Conservation (phyloP, 2,329 filamentous ascomycete species). For the Cladosporium oxysporum region DNA sequence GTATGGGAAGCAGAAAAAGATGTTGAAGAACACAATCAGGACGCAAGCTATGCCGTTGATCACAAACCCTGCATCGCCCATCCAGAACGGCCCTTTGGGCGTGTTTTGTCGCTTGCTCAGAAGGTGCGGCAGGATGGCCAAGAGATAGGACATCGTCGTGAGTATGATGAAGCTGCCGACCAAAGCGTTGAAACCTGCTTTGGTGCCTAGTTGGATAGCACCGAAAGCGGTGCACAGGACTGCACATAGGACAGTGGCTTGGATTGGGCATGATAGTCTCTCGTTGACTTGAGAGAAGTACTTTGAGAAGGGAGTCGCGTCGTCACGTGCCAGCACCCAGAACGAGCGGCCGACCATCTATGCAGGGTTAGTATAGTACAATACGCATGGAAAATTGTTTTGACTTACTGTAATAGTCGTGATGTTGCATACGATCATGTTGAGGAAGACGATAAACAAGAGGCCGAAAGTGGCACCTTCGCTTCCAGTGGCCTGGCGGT, state of each 20-base stretch:
- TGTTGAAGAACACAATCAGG: constrained; percentile 40
- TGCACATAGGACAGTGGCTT: constrained; percentile 58
- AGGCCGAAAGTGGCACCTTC: constrained; percentile 58
- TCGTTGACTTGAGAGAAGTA: constrained; percentile 58
- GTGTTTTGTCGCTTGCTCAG: constrained; percentile 36
- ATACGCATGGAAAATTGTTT: neutral
- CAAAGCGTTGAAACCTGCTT: constrained; percentile 39
- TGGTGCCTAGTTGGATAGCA: constrained; percentile 36
- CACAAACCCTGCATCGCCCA: constrained; percentile 36
- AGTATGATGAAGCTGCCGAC: constrained; percentile 42
- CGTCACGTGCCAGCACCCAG: constrained; percentile 61
- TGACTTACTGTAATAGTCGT: constrained; percentile 12
- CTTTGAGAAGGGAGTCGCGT: constrained; percentile 58
- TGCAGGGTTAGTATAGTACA: constrained; percentile 26
- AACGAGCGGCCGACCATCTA: constrained; percentile 46
- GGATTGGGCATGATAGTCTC: constrained; percentile 59
- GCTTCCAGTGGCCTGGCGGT: constrained; percentile 51
- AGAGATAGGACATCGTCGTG: constrained; percentile 38
- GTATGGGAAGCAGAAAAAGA: constrained; percentile 41
- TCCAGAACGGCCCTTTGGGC: constrained; percentile 39
- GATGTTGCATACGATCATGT: constrained; percentile 47
- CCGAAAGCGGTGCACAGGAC: constrained; percentile 50
- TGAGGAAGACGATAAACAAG: constrained; percentile 58
- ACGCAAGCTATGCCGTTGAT: constrained; percentile 38
- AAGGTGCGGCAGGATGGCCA: constrained; percentile 40